Evolutionary conservation across 2,329 filamentous ascomycete genomes (phyloP).

Genomic region (Plenodomus biglobosus): DNA sequence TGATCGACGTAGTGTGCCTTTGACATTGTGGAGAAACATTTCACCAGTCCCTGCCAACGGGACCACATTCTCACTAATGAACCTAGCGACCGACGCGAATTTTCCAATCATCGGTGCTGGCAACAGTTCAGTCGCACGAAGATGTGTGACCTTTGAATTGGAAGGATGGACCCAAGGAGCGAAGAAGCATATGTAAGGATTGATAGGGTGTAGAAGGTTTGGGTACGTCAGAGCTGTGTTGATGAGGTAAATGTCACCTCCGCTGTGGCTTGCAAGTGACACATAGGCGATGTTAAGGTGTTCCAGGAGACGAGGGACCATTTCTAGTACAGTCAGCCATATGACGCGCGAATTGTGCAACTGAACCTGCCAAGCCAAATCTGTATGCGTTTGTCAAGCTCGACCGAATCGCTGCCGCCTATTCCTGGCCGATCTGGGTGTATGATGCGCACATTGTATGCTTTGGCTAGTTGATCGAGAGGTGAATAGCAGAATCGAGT

Average conservation of each 20-base stretch:
- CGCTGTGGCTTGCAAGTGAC: conserved; percentile 38
- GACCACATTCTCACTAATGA: conserved; percentile 26
- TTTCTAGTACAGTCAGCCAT: conserved; percentile 21
- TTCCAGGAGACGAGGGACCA: conserved; percentile 31
- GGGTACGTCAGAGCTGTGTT: conserved; percentile 33
- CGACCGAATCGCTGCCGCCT: conserved; percentile 29
- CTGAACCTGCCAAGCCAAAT: conserved; percentile 29
- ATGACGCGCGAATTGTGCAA: not conserved
- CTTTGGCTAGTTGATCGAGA: conserved; percentile 32
- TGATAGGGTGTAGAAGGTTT: conserved; percentile 27
- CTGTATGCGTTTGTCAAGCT: conserved; percentile 25
- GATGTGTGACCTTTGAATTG: conserved; percentile 23
- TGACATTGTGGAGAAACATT: conserved; percentile 17
- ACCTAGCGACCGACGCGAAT: conserved; percentile 21
- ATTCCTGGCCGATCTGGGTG: conserved; percentile 36
- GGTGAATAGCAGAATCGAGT: conserved; percentile 27
- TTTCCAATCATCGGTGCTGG: conserved; percentile 29
- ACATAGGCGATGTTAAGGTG: conserved; percentile 35
- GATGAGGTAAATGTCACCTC: conserved; percentile 33
- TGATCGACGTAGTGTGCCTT: conserved; percentile 8
- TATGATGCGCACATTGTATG: conserved; percentile 31
- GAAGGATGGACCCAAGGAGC: conserved; percentile 38
- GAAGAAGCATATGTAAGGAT: conserved; percentile 35
- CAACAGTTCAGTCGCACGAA: conserved; percentile 28
- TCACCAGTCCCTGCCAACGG: conserved; percentile 27